Evolutionary conservation across 139 green algal species (phyloP).

Genomic region (Marvania coccoides): DNA sequence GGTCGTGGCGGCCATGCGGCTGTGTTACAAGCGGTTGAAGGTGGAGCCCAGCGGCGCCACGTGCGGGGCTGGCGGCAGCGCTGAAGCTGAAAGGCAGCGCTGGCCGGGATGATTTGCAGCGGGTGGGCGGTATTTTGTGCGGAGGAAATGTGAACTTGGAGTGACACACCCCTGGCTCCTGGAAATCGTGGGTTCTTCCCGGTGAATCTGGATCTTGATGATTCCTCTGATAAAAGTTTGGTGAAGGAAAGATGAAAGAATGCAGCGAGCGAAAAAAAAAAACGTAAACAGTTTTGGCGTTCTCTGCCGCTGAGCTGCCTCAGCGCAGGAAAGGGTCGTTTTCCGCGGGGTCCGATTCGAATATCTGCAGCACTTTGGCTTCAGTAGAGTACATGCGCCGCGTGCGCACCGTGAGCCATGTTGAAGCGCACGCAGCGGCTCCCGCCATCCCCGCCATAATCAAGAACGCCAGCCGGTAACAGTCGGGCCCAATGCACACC

Average conservation of each 20-base stretch:
- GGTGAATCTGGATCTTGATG: no score
- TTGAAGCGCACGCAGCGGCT: neutral
- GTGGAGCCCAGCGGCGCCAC: slow-evolving; percentile 79
- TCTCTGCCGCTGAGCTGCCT: no score
- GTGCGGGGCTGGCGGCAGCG: slow-evolving; percentile 62
- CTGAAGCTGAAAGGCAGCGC: slow-evolving; percentile 23
- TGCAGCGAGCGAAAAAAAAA: no score
- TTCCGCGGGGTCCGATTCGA: neutral
- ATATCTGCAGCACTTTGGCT: neutral
- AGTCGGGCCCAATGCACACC: slow-evolving; percentile 24
- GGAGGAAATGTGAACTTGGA: slow-evolving; percentile 70
- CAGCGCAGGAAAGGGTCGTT: no score
- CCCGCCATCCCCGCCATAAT: slow-evolving; percentile 10
- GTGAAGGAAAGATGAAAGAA: no score
- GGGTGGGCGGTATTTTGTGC: slow-evolving; percentile 71
- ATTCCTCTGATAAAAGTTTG: no score
- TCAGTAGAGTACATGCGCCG: neutral
- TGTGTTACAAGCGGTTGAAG: slow-evolving; percentile 64
- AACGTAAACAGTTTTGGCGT: no score
- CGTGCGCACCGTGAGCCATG: slow-evolving; percentile 7
- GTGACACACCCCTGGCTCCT: neutral
- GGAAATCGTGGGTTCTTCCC: slow-evolving; percentile 1
- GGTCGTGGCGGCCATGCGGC: slow-evolving; percentile 72
- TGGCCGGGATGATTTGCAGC: neutral
- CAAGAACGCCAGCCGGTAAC: slow-evolving; percentile 34